Base-by-base conservation (phyloP, 2,329 filamentous ascomycete genomes). In the Hypoxylon sp. region DNA sequence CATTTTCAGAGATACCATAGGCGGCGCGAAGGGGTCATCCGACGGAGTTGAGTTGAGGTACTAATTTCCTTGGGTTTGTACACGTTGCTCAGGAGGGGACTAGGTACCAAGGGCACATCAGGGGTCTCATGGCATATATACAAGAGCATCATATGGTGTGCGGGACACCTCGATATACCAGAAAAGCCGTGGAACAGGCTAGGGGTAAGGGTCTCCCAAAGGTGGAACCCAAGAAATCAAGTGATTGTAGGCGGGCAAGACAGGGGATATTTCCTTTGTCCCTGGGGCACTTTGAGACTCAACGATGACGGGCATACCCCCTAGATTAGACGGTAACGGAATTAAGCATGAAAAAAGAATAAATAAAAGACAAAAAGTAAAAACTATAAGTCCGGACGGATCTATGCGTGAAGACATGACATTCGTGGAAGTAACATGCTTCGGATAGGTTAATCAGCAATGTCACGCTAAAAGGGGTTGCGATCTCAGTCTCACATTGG, bases 131-230 rank as follows among this genome's bases (percentile, higher is more conserved):
- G 68, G 70, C 52, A 70, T 72, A 72, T 73, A 74, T 73, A 73
- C 63, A 70, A 74, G 64, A 70, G 70, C 69, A 72, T 73, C 71
- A 65, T 69, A 70, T 50, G 69, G 72, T 70, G 71, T 69, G 66
- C 44, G 58, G 65, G 67, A 45, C 63, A 67, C 68, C 67, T 73
- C 62, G 64, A 72, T 70, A 70, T 72, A n/a, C 71, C 69, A 64
- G 49, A 60, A 56, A 54, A 70, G 62, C 61, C 61, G 67, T 65
- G 64, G 64, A 46, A 59, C 22, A 52, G 57, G 42, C 24, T 12
- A 30, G 33, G 56, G 53, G 49, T 50, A 40, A 44, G 56, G 56
- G 61, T 51, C 57, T 67, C 70, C 70, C 67, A 70, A 68, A 67
- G 71, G 70, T 24, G 30, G 45, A 42, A 63, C 61, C 68, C 67